Conservation (phyloP, 306 rosid genomes). For the Astragalus membranaceus region DNA sequence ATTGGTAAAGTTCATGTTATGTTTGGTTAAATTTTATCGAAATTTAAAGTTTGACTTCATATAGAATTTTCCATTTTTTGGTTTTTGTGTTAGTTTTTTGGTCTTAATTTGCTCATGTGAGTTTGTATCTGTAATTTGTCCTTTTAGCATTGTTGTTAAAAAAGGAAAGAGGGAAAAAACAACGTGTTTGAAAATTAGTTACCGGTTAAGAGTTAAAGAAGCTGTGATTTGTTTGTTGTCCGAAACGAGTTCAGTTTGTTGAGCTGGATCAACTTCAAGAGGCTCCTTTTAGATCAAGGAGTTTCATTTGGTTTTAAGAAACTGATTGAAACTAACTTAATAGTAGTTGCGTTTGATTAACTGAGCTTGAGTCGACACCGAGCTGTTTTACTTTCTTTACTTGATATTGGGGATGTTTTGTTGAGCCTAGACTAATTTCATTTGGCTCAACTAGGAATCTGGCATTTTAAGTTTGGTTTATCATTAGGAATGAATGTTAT, state of each 20-base stretch:
- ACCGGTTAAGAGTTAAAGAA: background rate
- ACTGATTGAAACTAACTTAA: background rate
- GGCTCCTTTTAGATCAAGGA: background rate
- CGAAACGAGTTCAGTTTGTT: background rate
- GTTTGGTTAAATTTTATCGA: background rate
- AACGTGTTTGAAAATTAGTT: background rate
- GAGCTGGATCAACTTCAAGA: constrained; percentile 12
- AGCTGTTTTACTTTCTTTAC: background rate
- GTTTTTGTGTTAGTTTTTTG: background rate
- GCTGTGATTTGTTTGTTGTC: background rate
- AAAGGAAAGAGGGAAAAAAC: background rate
- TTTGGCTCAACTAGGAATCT: background rate
- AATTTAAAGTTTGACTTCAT: background rate
- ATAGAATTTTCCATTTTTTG: background rate
- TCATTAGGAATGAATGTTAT: background rate
- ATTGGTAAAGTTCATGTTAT: constrained; percentile 12
- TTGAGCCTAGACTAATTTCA: background rate
- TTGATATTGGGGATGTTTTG: background rate
- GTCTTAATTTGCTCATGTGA: background rate
- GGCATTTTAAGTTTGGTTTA: background rate
- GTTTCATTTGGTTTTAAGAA: background rate
- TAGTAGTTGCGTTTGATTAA: background rate
- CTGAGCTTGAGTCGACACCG: background rate
- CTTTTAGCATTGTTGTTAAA: background rate
- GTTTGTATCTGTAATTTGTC: background rate